Conservation (phyloP, 1,284 basidiomycete genomes). For the Leccinum angustisporum region DNA sequence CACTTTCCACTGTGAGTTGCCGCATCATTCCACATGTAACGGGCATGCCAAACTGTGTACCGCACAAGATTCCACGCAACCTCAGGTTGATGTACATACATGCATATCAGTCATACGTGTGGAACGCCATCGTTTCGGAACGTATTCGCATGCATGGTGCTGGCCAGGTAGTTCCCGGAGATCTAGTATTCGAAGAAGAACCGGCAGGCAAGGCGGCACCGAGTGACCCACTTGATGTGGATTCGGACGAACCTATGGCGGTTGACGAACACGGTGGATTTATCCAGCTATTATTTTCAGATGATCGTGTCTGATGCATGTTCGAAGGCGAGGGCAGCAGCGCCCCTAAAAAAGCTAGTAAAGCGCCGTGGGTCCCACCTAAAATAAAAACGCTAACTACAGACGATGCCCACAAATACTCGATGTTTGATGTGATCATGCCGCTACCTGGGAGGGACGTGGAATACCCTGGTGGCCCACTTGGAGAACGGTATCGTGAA, state of each 20-base stretch:
- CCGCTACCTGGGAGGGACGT: slow-evolving; percentile 94
- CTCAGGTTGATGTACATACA: slow-evolving; percentile 97
- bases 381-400: slow-evolving; percentile 77
- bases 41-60: not conserved
- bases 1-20: slow-evolving; percentile 73
- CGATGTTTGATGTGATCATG: slow-evolving; percentile 94
- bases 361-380: slow-evolving; percentile 59
- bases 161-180: slow-evolving; percentile 79
- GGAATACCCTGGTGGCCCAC: slow-evolving; percentile 79
- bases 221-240: slow-evolving; percentile 39
- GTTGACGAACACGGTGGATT: slow-evolving; percentile 45
- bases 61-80: slow-evolving; percentile 84
- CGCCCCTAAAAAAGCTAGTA: slow-evolving; percentile 39
- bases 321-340: slow-evolving; percentile 31
- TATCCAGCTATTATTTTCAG: slow-evolving; percentile 4
- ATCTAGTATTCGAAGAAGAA: slow-evolving; percentile 73
- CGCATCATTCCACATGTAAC: slow-evolving; percentile 1
- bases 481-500: slow-evolving; percentile 81
- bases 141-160: slow-evolving; percentile 80
- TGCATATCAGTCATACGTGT: slow-evolving; percentile 98
- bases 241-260: slow-evolving; percentile 38
- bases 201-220: slow-evolving; percentile 28
- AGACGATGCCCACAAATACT: slow-evolving; percentile 75
- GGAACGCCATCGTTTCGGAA: slow-evolving; percentile 96
- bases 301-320: slow-evolving; percentile 9